These are phyloP conservation scores for Ophiobolus disseminans DNA, from an alignment of 2,329 filamentous ascomycete species.

Conservation along the genomic window DNA sequence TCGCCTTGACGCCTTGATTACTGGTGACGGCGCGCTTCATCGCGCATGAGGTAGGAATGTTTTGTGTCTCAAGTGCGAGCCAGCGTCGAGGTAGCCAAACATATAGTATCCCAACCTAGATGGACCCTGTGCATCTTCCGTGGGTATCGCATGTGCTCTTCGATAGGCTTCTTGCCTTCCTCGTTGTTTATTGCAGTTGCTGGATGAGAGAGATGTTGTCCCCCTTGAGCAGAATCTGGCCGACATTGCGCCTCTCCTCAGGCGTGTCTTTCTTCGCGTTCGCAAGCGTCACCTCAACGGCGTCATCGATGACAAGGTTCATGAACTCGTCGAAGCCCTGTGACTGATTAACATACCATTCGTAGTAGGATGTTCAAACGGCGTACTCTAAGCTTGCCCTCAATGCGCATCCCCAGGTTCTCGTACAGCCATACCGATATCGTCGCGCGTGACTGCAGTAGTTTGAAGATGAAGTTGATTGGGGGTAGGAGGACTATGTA, in stretches of 20 bases:
- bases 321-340: conserved; percentile 99
- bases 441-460: conserved; percentile 81
- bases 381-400: conserved; percentile 92
- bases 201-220: conserved; percentile 86
- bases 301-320: conserved; percentile 97
- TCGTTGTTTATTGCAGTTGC: conserved; percentile 33
- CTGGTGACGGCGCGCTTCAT: conserved; percentile 69
- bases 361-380: neutral
- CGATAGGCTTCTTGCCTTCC: neutral
- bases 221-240: conserved; percentile 85
- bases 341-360: conserved; percentile 20
- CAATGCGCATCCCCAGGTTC: conserved; percentile 90
- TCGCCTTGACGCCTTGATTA: conserved; percentile 77
- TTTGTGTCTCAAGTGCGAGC: conserved; percentile 6
- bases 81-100: neutral
- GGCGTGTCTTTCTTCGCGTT: conserved; percentile 80
- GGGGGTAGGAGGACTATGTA: conserved; percentile 70
- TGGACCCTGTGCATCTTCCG: neutral
- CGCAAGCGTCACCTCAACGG: conserved; percentile 85
- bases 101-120: neutral
- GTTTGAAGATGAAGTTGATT: conserved; percentile 93
- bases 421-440: conserved; percentile 98
- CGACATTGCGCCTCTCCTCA: conserved; percentile 79
- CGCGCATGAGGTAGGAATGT: conserved; percentile 27
- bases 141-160: neutral